These are phyloP conservation scores for Fusarium sp. DNA, from an alignment of 2,329 filamentous ascomycete species.

Conservation along the genomic window DNA sequence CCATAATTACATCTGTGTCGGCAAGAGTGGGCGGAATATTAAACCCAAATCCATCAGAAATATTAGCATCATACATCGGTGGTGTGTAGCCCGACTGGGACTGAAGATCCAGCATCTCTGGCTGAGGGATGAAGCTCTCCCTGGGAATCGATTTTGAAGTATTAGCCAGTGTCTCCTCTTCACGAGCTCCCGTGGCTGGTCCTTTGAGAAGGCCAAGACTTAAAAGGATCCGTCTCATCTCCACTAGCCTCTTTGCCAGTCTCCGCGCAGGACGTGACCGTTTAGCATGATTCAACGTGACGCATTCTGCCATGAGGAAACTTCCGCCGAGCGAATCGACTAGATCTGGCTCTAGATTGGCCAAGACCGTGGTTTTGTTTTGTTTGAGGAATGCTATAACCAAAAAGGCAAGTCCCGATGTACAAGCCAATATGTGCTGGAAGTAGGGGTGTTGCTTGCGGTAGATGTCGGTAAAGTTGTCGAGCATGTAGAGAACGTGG, in stretches of 20 bases:
- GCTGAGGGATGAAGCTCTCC: not conserved
- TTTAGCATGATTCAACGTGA: constrained; percentile 23
- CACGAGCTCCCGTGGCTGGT: not conserved
- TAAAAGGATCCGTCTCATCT: constrained; percentile 21
- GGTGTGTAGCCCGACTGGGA: not conserved
- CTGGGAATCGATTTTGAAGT: not conserved
- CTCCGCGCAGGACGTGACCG: constrained; percentile 16
- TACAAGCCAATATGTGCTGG: constrained; percentile 25
- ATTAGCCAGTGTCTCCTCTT: not conserved
- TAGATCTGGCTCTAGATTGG: constrained; percentile 10
- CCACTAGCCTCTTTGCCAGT: constrained; percentile 17
- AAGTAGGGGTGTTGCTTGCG: constrained; percentile 28
- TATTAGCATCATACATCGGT: not conserved
- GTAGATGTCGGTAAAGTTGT: constrained; percentile 22
- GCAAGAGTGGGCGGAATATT: not conserved
- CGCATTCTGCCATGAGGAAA: constrained; percentile 22
- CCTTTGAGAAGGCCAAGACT: constrained; percentile 14
- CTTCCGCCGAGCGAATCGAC: constrained; percentile 21
- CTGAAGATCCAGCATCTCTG: not conserved
- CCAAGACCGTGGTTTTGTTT: constrained; percentile 17
- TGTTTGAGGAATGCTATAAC: constrained; percentile 32
- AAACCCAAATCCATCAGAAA: constrained; percentile 13
- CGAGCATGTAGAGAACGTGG: constrained; percentile 16
- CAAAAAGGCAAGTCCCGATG: constrained; percentile 22
- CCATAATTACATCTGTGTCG: constrained; percentile 28